phyloP scores from a whole-genome alignment of 2,329 filamentous ascomycete genomes.

The Colletotrichum lini region DNA sequence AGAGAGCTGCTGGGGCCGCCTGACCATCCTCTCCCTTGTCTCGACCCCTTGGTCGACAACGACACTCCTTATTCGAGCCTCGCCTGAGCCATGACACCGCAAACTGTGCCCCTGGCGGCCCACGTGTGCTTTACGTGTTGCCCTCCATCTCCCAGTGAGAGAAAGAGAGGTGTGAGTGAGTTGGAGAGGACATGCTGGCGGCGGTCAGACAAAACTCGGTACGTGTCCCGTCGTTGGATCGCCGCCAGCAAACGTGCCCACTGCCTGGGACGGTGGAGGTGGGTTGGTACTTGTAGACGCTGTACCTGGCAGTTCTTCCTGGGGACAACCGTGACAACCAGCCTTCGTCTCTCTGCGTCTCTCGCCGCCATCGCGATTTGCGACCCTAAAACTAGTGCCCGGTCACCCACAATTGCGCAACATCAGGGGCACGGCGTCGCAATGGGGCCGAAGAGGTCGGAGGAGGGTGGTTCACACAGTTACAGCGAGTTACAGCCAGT shows the following conservation, averaged over 20 bases:
- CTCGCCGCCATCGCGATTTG: slow-evolving; percentile 23
- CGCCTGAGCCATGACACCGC: not conserved
- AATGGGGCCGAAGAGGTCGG: slow-evolving; percentile 7
- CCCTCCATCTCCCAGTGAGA: not conserved
- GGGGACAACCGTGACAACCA: slow-evolving; percentile 20
- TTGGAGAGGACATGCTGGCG: not conserved
- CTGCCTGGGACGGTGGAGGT: not conserved
- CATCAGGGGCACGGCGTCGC: slow-evolving; percentile 37
- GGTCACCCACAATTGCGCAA: slow-evolving; percentile 38
- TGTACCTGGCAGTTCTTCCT: slow-evolving; percentile 23
- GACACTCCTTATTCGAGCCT: slow-evolving; percentile 4
- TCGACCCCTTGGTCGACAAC: not conserved
- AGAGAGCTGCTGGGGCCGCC: slow-evolving; percentile 10
- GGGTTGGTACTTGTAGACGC: not conserved
- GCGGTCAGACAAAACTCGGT: slow-evolving; percentile 24
- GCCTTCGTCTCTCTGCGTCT: slow-evolving; percentile 2
- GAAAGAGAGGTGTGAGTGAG: not conserved
- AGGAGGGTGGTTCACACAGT: not conserved
- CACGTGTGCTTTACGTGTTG: slow-evolving; percentile 7
- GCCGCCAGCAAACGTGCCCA: not conserved
- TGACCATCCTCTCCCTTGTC: not conserved
- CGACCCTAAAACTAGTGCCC: slow-evolving; percentile 24
- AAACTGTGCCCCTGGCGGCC: not conserved
- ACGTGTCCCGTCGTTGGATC: not conserved
- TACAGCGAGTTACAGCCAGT: slow-evolving; percentile 2